Conservation (phyloP, 164 flowering plant genomes). For the Annona cherimola region DNA sequence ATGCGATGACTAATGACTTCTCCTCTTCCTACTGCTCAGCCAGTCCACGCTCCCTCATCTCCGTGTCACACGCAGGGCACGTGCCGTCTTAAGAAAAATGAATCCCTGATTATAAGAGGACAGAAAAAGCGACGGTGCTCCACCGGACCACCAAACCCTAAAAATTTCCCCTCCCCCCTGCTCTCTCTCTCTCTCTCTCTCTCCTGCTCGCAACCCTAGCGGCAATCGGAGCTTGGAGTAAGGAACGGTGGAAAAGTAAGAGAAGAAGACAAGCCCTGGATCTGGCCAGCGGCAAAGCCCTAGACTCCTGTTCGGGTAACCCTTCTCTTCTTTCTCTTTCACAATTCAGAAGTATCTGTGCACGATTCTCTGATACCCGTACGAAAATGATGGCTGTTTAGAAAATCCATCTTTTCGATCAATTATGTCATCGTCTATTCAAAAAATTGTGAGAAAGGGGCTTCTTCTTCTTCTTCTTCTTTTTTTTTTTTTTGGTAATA, state of each 20-base stretch:
- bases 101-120: neutral
- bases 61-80: neutral
- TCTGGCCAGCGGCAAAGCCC: neutral
- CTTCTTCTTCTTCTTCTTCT: neutral
- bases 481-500: neutral
- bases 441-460: too few relatives aligned
- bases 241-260: neutral
- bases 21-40: too few relatives aligned
- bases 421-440: neutral
- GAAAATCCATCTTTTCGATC: neutral
- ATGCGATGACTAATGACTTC: too few relatives aligned
- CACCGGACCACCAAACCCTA: conserved; percentile 9
- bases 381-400: neutral
- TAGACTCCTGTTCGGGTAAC: conserved; percentile 1
- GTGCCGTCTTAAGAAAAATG: neutral
- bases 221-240: neutral
- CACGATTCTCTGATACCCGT: neutral
- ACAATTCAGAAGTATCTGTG: too few relatives aligned
- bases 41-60: neutral
- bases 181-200: neutral
- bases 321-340: neutral
- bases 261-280: neutral
- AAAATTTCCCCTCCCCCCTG: neutral
- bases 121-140: conserved; percentile 3
- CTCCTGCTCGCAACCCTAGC: conserved; percentile 1